These are phyloP conservation scores for Heterobasidion occidentale DNA, from an alignment of 1,284 basidiomycete genomes.

Conservation along the genomic window DNA sequence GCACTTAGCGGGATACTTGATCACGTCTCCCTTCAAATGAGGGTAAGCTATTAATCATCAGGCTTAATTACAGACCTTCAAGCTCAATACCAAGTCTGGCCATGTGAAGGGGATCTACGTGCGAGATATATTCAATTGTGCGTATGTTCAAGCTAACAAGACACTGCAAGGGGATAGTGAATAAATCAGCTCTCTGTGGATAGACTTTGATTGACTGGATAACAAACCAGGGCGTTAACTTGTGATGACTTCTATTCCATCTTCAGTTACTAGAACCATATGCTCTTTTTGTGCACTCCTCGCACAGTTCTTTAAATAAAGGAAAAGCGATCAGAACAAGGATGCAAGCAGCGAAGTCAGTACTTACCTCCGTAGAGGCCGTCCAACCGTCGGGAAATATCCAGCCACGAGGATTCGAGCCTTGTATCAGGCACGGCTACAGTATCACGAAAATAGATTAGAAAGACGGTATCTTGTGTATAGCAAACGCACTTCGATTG, in stretches of 20 bases:
- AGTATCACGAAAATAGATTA: neutral
- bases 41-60: too few species aligned
- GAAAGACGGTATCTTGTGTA: neutral
- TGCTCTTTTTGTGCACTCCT: conserved; percentile 83
- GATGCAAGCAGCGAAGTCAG: neutral
- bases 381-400: conserved; percentile 90
- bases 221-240: neutral
- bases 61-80: too few species aligned
- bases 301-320: conserved; percentile 47
- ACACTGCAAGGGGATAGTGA: too few species aligned
- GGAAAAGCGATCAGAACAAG: neutral
- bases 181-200: too few species aligned
- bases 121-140: too few species aligned
- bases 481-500: conserved; percentile 58
- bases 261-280: conserved; percentile 77
- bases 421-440: conserved; percentile 75
- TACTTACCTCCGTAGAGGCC: conserved; percentile 65
- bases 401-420: conserved; percentile 55
- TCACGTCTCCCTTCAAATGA: too few species aligned
- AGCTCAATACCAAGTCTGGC: too few species aligned
- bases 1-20: too few species aligned
- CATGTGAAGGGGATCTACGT: too few species aligned
- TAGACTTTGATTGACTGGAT: too few species aligned
- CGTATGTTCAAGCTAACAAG: too few species aligned
- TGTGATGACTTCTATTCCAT: conserved; percentile 64